Conservation (phyloP, 2,329 filamentous ascomycete genomes). For the Colletotrichum chrysophilum region DNA sequence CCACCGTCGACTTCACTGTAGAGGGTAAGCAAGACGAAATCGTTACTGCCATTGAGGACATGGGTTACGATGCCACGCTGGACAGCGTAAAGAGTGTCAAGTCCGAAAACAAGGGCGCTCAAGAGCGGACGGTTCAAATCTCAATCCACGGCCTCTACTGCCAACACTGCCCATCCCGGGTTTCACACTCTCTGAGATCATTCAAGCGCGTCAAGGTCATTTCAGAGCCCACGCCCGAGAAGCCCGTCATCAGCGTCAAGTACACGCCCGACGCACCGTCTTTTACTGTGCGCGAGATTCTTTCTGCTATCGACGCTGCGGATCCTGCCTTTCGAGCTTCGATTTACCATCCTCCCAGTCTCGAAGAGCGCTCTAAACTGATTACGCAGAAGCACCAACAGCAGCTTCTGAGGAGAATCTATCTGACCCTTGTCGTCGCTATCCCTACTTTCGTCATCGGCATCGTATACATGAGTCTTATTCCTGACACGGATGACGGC, state of each 20-base stretch:
- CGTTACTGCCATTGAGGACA: slow-evolving; percentile 48
- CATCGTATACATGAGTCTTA: slow-evolving; percentile 88
- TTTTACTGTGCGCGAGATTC: slow-evolving; percentile 78
- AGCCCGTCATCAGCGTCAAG: slow-evolving; percentile 71
- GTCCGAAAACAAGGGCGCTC: slow-evolving; percentile 21
- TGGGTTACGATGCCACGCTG: slow-evolving; percentile 65
- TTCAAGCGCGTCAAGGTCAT: slow-evolving; percentile 61
- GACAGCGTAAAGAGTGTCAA: slow-evolving; percentile 45
- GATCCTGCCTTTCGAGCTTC: slow-evolving; percentile 71
- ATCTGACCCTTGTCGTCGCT: slow-evolving; percentile 71
- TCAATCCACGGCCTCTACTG: slow-evolving; percentile 77
- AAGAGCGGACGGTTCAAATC: slow-evolving; percentile 66
- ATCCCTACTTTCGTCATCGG: slow-evolving; percentile 88
- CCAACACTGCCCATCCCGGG: slow-evolving; percentile 68
- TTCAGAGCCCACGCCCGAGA: slow-evolving; percentile 58
- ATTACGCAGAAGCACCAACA: slow-evolving; percentile 75
- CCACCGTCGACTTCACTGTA: slow-evolving; percentile 52
- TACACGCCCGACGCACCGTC: slow-evolving; percentile 72
- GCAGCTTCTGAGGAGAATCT: slow-evolving; percentile 71
- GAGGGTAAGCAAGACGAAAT: slow-evolving; percentile 21
- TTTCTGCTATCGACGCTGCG: slow-evolving; percentile 68
- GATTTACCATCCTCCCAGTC: slow-evolving; percentile 79
- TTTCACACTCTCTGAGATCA: slow-evolving; percentile 57
- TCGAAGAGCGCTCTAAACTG: slow-evolving; percentile 79
- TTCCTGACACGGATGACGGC: slow-evolving; percentile 62